Base-by-base conservation (phyloP, 352 stramenopile species). In the Pythium phragmiticola region DNA sequence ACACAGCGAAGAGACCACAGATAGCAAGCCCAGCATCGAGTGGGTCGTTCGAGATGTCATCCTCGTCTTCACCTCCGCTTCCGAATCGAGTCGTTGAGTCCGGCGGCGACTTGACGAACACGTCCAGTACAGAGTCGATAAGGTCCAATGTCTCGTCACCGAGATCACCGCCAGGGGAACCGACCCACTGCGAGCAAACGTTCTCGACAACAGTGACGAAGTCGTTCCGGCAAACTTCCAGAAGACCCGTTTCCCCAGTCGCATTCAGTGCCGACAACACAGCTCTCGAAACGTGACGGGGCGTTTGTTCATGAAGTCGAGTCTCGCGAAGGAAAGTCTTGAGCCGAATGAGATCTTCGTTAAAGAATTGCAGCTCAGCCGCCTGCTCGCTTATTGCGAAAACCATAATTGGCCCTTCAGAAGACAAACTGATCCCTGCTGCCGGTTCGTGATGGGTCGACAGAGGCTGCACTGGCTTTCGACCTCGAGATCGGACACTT, bases 311-410 rank as follows among this genome's bases (percentile, higher is more conserved):
- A 48, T 91, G 80, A 8, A 92, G 36, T 61, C 86, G 72, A 16
- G 80, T 92, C 63, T 94, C 78, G 4, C 70, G 72, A 19, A 94
- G 51, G 39, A 92, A 92, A 16, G 74, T 51, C 41, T 85, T 87
- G 3, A 94, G 58, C 4, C 78, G 78, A 7, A 63, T 70, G 34
- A 94, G 81, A 33, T 94, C 83, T 39, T 94, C 83, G 39, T 88
- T 78, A 75, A 90, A 94, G 39, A 94, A 91, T 37, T 94, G 80
- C 49, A 94, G 65, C 57, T 94, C 85, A 0, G 82, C 80, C 1
- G 85, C 78, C 9, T 89, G 72, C 4, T 82, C 74, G 1, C 77
- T 80, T 21, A 92, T 80, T 0, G 82, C 82, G 57, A 92, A 94
- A 16, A 94, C 85, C 82, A 94, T 89, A 14, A 92, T 82, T 4